A percentile compares a stretch with the other conserved stretches of the same genome.
Evolutionary conservation across 225 moss, liverwort and hornwort species (phyloP).

Genomic region (Polytrichum formosum): DNA sequence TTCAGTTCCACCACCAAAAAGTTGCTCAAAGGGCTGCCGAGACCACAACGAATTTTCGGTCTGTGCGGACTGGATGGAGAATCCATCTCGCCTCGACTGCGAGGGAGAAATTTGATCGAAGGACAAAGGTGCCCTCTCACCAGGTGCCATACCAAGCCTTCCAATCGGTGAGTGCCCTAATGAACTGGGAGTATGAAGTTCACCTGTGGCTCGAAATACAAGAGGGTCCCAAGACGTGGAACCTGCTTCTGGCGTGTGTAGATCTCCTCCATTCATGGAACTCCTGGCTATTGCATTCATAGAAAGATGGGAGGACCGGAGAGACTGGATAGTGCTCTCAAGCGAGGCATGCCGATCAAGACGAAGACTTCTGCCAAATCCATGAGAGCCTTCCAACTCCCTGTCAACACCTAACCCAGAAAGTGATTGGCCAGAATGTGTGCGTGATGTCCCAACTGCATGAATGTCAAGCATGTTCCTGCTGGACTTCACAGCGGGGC

Average conservation of each 20-base stretch:
- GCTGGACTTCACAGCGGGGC: slow-evolving; percentile 37
- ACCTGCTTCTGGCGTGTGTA: slow-evolving; percentile 37
- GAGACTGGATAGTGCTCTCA: slow-evolving; percentile 33
- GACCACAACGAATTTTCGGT: slow-evolving; percentile 80
- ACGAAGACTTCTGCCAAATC: slow-evolving; percentile 29
- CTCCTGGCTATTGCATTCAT: slow-evolving; percentile 29
- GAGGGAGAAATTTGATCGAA: slow-evolving; percentile 88
- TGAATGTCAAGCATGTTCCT: slow-evolving; percentile 51
- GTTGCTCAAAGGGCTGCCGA: slow-evolving; percentile 78
- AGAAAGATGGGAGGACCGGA: slow-evolving; percentile 32
- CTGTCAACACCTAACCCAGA: slow-evolving; percentile 34
- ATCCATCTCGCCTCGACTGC: slow-evolving; percentile 65
- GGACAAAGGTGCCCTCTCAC: slow-evolving; percentile 63
- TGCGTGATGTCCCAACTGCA: slow-evolving; percentile 26
- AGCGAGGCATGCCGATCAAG: slow-evolving; percentile 15
- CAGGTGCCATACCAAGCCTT: slow-evolving; percentile 44
- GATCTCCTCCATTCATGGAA: slow-evolving; percentile 19
- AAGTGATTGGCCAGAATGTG: slow-evolving; percentile 37
- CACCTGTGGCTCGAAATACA: slow-evolving; percentile 80
- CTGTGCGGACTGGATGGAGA: slow-evolving; percentile 64
- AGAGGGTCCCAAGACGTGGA: slow-evolving; percentile 47
- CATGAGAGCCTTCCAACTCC: slow-evolving; percentile 29
- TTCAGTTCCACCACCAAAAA: slow-evolving; percentile 57
- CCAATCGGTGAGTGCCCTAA: slow-evolving; percentile 73
- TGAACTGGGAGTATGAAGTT: slow-evolving; percentile 52